Evolutionary conservation across 371 early-diverging fungal genomes (phyloP).

Genomic region (Mortierella sp.): DNA sequence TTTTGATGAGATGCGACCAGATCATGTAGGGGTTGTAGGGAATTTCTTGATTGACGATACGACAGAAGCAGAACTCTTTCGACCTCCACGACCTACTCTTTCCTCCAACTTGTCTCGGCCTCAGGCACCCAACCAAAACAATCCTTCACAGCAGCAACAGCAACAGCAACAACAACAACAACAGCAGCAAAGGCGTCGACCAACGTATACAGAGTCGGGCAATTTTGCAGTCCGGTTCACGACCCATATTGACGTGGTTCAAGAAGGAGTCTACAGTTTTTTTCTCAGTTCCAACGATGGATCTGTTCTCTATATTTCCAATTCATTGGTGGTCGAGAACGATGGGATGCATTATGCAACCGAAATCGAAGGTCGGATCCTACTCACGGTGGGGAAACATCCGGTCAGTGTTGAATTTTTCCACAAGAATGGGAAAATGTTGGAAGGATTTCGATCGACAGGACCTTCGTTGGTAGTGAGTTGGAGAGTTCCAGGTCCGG

Average conservation of each 20-base stretch:
- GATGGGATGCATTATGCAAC: constrained; percentile 57
- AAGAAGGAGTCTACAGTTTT: constrained; percentile 57
- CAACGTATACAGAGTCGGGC: constrained; percentile 30
- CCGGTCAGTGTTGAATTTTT: constrained; percentile 55
- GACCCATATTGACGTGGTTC: constrained; percentile 53
- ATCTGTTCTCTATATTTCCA: constrained; percentile 52
- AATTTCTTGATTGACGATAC: constrained; percentile 53
- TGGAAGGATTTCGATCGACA: constrained; percentile 56
- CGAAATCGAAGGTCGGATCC: constrained; percentile 52
- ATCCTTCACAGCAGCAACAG: not conserved
- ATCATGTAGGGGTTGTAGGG: constrained; percentile 46
- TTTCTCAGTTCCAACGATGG: constrained; percentile 58
- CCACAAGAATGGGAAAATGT: constrained; percentile 57
- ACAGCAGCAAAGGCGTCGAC: constrained; percentile 9
- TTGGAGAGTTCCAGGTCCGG: constrained; percentile 36
- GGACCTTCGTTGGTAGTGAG: constrained; percentile 42
- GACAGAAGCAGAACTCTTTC: constrained; percentile 39
- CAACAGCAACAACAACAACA: constrained; percentile 1
- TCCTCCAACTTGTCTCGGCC: no score
- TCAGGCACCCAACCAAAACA: no score
- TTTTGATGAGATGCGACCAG: constrained; percentile 49
- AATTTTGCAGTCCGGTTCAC: constrained; percentile 61
- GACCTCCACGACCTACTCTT: not conserved
- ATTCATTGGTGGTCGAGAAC: constrained; percentile 54
- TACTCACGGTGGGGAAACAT: constrained; percentile 49